These are phyloP conservation scores for Curvularia eragrostidis DNA, from an alignment of 2,329 filamentous ascomycete genomes.

Conservation along the genomic window DNA sequence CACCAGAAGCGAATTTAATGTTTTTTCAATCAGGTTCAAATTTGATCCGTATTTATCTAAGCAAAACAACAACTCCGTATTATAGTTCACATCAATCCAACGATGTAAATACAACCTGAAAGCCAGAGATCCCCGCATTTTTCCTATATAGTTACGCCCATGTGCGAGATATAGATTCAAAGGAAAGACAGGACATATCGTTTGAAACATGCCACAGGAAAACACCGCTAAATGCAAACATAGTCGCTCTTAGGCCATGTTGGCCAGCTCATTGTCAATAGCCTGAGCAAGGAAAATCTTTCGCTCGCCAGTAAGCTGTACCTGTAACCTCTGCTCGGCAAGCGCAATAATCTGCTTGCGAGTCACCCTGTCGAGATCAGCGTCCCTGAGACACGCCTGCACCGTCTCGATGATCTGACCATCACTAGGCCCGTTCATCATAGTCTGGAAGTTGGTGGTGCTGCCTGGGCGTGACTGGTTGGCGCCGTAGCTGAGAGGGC, in stretches of 20 bases:
- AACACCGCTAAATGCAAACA: slow-evolving; percentile 31
- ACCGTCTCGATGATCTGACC: slow-evolving; percentile 83
- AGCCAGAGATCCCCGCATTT: slow-evolving; percentile 11
- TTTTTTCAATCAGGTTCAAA: neutral
- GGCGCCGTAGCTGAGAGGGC: slow-evolving; percentile 57
- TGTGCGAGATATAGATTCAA: slow-evolving; percentile 4
- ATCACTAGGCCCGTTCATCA: slow-evolving; percentile 74
- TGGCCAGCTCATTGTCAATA: slow-evolving; percentile 92
- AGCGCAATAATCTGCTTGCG: slow-evolving; percentile 91
- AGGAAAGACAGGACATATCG: slow-evolving; percentile 19
- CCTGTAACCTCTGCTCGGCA: slow-evolving; percentile 92
- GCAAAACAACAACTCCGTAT: slow-evolving; percentile 7
- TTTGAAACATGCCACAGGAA: slow-evolving; percentile 21
- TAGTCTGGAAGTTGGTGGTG: slow-evolving; percentile 65
- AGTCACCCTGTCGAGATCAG: slow-evolving; percentile 94
- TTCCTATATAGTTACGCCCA: slow-evolving; percentile 17
- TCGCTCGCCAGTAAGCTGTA: slow-evolving; percentile 83
- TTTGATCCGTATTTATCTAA: neutral
- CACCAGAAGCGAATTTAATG: too few species aligned
- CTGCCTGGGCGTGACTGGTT: slow-evolving; percentile 59
- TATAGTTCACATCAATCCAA: slow-evolving; percentile 10
- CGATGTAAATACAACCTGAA: slow-evolving; percentile 11
- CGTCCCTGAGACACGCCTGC: slow-evolving; percentile 79
- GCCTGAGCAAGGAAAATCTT: slow-evolving; percentile 88
- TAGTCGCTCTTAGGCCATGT: slow-evolving; percentile 69